These are phyloP conservation scores for Colletotrichum orchidophilum DNA, from an alignment of 2,329 filamentous ascomycete species.

Conservation along the genomic window DNA sequence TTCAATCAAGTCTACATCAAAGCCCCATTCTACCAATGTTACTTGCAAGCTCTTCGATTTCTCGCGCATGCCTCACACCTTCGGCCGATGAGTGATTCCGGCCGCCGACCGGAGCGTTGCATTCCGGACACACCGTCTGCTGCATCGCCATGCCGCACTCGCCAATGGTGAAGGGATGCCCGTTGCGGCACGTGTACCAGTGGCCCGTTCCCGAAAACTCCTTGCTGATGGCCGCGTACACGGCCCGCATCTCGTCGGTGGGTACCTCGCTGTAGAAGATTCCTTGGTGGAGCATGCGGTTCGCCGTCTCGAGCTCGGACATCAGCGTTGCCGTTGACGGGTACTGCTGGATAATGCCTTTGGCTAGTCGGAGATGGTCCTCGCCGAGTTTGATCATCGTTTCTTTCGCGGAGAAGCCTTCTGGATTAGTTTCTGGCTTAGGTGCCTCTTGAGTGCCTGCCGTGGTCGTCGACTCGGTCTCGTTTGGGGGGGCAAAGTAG, in stretches of 20 bases:
- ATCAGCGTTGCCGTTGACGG: conserved; percentile 45
- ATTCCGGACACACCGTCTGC: conserved; percentile 69
- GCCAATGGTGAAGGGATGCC: conserved; percentile 70
- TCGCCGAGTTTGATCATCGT: conserved; percentile 9
- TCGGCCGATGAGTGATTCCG: conserved; percentile 55
- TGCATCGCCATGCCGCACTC: conserved; percentile 76
- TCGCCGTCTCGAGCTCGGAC: conserved; percentile 56
- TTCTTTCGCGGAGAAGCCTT: neutral
- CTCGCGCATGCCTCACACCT: conserved; percentile 60
- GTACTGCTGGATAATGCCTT: conserved; percentile 31
- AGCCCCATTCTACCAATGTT: neutral
- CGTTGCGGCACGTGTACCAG: conserved; percentile 68
- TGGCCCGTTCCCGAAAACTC: conserved; percentile 65
- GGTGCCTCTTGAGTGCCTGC: neutral
- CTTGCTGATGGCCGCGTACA: conserved; percentile 60
- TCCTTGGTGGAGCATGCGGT: conserved; percentile 53
- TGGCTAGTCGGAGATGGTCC: conserved; percentile 36
- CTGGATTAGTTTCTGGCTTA: neutral
- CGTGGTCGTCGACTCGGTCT: neutral
- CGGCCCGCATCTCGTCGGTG: conserved; percentile 59
- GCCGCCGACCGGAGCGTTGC: conserved; percentile 66
- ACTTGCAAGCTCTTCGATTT: conserved; percentile 54
- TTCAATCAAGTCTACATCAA: neutral
- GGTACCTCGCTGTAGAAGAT: conserved; percentile 60
- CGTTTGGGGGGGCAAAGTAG: conserved; percentile 48